These are phyloP conservation scores for Durio zibethinus DNA, from an alignment of 345 rosid species.

Conservation along the genomic window DNA sequence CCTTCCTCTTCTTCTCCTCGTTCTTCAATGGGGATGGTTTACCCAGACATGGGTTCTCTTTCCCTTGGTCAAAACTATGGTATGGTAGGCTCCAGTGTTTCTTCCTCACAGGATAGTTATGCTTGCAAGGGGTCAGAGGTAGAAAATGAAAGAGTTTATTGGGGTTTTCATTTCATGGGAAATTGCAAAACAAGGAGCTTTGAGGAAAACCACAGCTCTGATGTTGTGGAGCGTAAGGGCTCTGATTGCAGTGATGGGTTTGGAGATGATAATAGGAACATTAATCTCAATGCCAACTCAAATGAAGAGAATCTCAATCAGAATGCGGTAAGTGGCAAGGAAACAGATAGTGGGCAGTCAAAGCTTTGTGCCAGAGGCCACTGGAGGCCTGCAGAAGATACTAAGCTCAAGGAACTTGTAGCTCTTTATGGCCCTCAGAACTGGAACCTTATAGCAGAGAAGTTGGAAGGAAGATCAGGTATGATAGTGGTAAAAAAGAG, in stretches of 20 bases:
- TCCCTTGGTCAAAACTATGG: conserved; percentile 35
- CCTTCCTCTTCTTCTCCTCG: conserved; percentile 4
- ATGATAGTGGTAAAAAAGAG: background rate
- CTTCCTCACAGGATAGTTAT: conserved; percentile 20
- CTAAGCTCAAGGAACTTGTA: conserved; percentile 87
- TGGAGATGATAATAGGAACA: conserved; percentile 23
- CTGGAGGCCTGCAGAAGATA: conserved; percentile 96
- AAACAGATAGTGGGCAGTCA: conserved; percentile 54
- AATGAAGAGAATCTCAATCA: conserved; percentile 33
- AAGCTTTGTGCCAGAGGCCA: conserved; percentile 93
- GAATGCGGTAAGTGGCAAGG: conserved; percentile 31
- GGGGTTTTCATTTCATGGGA: conserved; percentile 35
- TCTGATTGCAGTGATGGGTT: conserved; percentile 34
- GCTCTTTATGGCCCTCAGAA: conserved; percentile 93
- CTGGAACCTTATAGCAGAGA: conserved; percentile 97
- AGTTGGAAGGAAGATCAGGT: conserved; percentile 97
- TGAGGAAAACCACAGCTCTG: conserved; percentile 15
- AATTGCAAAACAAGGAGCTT: conserved; percentile 22
- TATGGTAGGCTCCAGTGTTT: background rate
- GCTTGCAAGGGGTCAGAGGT: conserved; percentile 4
- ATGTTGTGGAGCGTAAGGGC: conserved; percentile 17
- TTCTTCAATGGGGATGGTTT: conserved; percentile 28
- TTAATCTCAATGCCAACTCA: conserved; percentile 23
- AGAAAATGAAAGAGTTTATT: conserved; percentile 33
- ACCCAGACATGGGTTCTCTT: conserved; percentile 47